Evolutionary conservation across 2,329 filamentous ascomycete species (phyloP), one percentile per base, ranked within the genome.

Genomic region (Chaetomium sp.): DNA sequence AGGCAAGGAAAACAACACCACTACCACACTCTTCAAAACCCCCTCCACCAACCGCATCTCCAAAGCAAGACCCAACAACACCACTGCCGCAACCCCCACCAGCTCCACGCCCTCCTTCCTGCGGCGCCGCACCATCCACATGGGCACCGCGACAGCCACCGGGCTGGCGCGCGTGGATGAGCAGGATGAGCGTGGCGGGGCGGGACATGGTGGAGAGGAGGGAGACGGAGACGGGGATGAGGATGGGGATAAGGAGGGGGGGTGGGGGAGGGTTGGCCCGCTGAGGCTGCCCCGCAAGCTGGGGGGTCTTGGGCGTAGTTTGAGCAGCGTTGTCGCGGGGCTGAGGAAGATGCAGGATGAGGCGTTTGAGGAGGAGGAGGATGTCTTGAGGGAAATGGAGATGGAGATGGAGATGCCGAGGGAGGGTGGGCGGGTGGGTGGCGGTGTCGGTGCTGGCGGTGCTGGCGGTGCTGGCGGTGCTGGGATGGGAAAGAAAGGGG

Each of bases 321-420:
- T 95, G 62, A 93, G 90, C 74, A 88, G 86, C 67, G 89, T 93
- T 69, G 88, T 94, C 25, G 87, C 89, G 23, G 85, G 85, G 27
- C 78, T 94, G 69, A 83, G 88, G 66, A 87, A 87, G 72, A 81
- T 91, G 62, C 87, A 92, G 73, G 89, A 92, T 60, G 85, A 90
- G 53, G 79, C 80, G 21, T 78, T 89, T 61, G 90, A 92, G 58
- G 90, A 93, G 29, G 90, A 94, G 38, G 78, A 91, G 66, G 90
- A 93, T 8, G 86, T 88, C 1, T 77, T 94, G 73, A 83, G 84
- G n/a, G 91, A 94, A 74, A 75, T 77, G 31, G 83, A 81, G 45
- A 75, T 69, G 71, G 63, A 67, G 16, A 69, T 70, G 49, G 31
- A 21, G 45, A 29, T 29, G 27, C 27, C 27, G 27, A 29, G 25